Evolutionary conservation across 495 filamentous ascomycete genomes (phyloP).

Genomic region (Aspergillus carlsbadensis): DNA sequence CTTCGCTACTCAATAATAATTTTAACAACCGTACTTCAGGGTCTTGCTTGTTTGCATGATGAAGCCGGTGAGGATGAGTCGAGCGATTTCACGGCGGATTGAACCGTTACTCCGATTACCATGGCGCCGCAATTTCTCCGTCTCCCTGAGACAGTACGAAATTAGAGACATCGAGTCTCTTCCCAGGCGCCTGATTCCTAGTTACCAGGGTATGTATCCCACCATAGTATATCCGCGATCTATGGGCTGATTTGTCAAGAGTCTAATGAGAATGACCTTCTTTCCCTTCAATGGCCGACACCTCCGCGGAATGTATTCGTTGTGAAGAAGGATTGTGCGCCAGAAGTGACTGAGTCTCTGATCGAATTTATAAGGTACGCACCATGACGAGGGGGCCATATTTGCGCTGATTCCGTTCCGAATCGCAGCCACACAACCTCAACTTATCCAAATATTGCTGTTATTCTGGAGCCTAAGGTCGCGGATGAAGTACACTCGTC

Average conservation of each 20-base stretch:
- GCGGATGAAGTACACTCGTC: constrained; percentile 71
- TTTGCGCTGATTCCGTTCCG: constrained; percentile 6
- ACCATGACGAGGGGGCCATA: not conserved
- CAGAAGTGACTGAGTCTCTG: constrained; percentile 67
- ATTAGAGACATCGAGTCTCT: constrained; percentile 45
- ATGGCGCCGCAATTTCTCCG: constrained; percentile 38
- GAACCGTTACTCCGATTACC: not conserved
- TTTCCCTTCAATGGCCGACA: constrained; percentile 84
- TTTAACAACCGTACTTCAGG: constrained; percentile 13
- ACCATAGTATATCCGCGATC: constrained; percentile 6
- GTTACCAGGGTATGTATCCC: constrained; percentile 50
- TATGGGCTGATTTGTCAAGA: constrained; percentile 36
- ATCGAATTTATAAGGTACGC: constrained; percentile 71
- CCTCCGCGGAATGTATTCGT: constrained; percentile 88
- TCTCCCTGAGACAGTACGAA: constrained; percentile 33
- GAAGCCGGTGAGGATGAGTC: constrained; percentile 11
- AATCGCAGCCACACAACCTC: constrained; percentile 64
- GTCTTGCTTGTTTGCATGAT: constrained; percentile 15
- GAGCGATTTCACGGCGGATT: not conserved
- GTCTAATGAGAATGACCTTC: constrained; percentile 58
- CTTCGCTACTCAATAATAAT: not conserved
- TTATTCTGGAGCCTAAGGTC: constrained; percentile 79
- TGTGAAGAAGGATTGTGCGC: constrained; percentile 79
- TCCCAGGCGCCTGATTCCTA: constrained; percentile 42
- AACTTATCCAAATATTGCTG: constrained; percentile 75